These are phyloP conservation scores for Pseudocercospora macadamiae DNA, from an alignment of 2,329 filamentous ascomycete species.

Conservation along the genomic window DNA sequence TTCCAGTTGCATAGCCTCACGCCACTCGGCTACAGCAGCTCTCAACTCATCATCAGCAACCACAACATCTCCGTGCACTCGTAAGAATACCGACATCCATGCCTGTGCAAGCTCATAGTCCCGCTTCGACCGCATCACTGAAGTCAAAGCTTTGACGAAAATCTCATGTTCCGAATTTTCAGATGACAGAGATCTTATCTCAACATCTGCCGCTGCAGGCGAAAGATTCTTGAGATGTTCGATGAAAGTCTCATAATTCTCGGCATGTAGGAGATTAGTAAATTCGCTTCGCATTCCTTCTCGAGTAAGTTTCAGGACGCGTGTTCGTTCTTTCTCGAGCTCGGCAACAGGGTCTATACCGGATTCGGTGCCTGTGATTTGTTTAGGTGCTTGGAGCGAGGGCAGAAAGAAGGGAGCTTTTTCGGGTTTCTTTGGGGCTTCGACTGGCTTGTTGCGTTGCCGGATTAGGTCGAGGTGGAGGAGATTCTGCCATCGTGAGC, in stretches of 20 bases:
- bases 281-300: constrained; percentile 38
- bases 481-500: constrained; percentile 90
- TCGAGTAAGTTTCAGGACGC: constrained; percentile 35
- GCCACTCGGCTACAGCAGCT: constrained; percentile 69
- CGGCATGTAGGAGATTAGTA: constrained; percentile 50
- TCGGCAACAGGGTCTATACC: constrained; percentile 32
- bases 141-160: constrained; percentile 81
- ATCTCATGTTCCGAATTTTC: constrained; percentile 66
- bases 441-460: constrained; percentile 90
- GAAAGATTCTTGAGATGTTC: constrained; percentile 77
- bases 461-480: constrained; percentile 88
- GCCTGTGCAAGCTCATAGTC: constrained; percentile 95
- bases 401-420: constrained; percentile 96
- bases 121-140: constrained; percentile 65
- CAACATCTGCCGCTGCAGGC: constrained; percentile 84
- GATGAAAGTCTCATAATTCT: constrained; percentile 70
- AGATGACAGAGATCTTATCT: constrained; percentile 75
- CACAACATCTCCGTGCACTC: constrained; percentile 70
- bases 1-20: constrained; percentile 50
- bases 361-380: constrained; percentile 21
- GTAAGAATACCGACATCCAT: constrained; percentile 95
- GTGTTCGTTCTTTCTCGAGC: constrained; percentile 37
- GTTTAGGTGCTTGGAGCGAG: constrained; percentile 52
- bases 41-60: constrained; percentile 56
- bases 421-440: constrained; percentile 87